Percentiles rank a stretch among this genome's conserved stretches.
phyloP scores from a whole-genome alignment of 1,139 yeast species.

The Nematodospora anomalae region DNA sequence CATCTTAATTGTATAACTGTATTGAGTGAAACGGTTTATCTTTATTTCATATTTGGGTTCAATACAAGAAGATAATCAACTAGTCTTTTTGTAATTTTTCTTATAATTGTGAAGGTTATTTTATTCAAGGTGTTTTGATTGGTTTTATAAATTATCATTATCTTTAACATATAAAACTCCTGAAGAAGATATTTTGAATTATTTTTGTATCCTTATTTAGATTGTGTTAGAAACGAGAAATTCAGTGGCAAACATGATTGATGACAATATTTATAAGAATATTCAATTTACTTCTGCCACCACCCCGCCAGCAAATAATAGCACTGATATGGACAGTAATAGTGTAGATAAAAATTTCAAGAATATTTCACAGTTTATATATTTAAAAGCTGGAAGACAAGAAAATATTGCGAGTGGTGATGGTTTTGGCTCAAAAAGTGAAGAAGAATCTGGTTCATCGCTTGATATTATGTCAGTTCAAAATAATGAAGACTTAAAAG shows the following conservation, averaged over 20 bases:
- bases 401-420: conserved; percentile 2
- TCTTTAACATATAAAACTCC: background rate
- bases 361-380: conserved; percentile 11
- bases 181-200: conserved; percentile 7
- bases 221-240: conserved; percentile 9
- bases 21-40: conserved; percentile 1
- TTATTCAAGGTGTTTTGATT: conserved; percentile 2
- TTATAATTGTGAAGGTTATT: background rate
- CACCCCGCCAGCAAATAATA: conserved; percentile 7
- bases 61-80: background rate
- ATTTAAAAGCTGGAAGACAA: conserved; percentile 11
- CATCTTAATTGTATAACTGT: conserved; percentile 1
- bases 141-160: background rate
- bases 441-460: conserved; percentile 8
- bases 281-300: conserved; percentile 11
- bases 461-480: conserved; percentile 17
- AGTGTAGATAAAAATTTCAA: conserved; percentile 8
- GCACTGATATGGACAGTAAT: background rate
- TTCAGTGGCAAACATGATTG: conserved; percentile 13
- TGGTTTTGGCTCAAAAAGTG: background rate
- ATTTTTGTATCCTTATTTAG: conserved; percentile 16
- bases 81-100: background rate
- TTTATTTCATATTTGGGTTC: conserved; percentile 1
- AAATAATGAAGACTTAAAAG: conserved; percentile 13
- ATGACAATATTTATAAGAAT: conserved; percentile 17